Conservation (phyloP, 768 basidiomycete genomes). For the Pisolithus orientalis region DNA sequence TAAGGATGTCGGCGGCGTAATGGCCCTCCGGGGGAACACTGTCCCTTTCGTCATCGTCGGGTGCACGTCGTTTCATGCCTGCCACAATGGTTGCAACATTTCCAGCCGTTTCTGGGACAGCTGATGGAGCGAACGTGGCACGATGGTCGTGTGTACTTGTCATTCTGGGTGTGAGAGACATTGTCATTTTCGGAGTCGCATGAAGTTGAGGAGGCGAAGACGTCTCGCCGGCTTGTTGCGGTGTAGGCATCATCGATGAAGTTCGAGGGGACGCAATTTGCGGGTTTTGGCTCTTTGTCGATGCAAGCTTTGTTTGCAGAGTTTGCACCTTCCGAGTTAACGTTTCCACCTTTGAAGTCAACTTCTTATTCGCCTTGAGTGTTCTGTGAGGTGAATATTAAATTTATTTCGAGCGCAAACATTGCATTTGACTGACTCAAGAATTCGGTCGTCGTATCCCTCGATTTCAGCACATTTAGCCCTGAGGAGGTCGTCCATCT, state of each 20-base stretch:
- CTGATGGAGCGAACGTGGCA: slow-evolving; percentile 26
- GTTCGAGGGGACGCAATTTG: slow-evolving; percentile 6
- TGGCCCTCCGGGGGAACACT: slow-evolving; percentile 65
- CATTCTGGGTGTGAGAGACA: slow-evolving; percentile 43
- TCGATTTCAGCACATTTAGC: slow-evolving; percentile 74
- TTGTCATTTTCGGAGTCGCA: slow-evolving; percentile 40
- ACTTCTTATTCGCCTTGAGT: slow-evolving; percentile 76
- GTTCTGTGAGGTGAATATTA: slow-evolving; percentile 38
- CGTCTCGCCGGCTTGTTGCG: slow-evolving; percentile 12
- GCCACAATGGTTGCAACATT: slow-evolving; percentile 32
- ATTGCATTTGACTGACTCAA: slow-evolving; percentile 46
- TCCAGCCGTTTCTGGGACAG: slow-evolving; percentile 43
- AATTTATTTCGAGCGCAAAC: slow-evolving; percentile 1
- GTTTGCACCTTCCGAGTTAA: slow-evolving; percentile 68
- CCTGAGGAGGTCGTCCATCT: slow-evolving; percentile 69
- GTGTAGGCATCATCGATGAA: slow-evolving; percentile 12
- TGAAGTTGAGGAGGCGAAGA: slow-evolving; percentile 7
- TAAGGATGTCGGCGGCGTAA: slow-evolving; percentile 33
- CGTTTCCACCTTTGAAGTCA: slow-evolving; percentile 60
- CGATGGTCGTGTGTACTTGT: slow-evolving; percentile 34
- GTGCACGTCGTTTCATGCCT: slow-evolving; percentile 69
- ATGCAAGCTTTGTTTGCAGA: slow-evolving; percentile 60
- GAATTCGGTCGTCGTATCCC: slow-evolving; percentile 74
- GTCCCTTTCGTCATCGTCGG: slow-evolving; percentile 67
- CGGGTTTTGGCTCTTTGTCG: slow-evolving; percentile 38